Evolutionary conservation across 139 green algal genomes (phyloP).

Genomic region (Chlorella ohadii): DNA sequence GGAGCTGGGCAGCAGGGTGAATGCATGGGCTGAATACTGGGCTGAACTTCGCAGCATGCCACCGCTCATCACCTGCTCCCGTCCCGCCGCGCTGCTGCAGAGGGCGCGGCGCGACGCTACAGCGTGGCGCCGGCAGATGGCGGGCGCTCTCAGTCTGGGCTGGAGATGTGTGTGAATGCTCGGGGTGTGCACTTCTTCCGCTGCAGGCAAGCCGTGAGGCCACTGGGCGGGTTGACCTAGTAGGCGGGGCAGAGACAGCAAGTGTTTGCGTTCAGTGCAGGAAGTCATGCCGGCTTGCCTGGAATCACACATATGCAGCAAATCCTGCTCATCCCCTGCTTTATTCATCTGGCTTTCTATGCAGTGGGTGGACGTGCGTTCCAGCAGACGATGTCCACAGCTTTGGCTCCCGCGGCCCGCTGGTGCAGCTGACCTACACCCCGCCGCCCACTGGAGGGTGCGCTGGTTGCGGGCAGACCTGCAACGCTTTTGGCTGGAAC

Average conservation of each 20-base stretch:
- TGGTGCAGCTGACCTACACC: constrained; percentile 14
- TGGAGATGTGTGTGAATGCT: constrained; percentile 4
- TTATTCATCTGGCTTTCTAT: background rate
- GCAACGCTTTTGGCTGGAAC: too few species aligned
- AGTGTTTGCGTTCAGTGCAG: too few species aligned
- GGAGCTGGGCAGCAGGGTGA: too few species aligned
- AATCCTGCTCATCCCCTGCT: too few species aligned
- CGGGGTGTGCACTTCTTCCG: constrained; percentile 30
- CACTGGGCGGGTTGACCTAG: too few species aligned
- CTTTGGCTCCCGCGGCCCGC: background rate
- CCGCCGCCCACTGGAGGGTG: background rate
- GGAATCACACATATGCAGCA: too few species aligned
- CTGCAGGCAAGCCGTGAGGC: background rate
- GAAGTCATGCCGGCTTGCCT: too few species aligned
- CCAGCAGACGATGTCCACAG: background rate
- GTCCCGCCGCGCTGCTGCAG: background rate
- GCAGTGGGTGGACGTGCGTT: constrained; percentile 11
- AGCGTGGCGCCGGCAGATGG: background rate
- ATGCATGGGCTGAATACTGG: too few species aligned
- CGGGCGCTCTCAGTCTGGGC: background rate
- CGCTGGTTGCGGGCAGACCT: background rate
- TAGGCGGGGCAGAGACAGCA: too few species aligned
- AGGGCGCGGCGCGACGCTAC: background rate
- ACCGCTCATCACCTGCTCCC: too few species aligned
- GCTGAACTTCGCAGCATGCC: too few species aligned